Evolutionary conservation across 352 stramenopile species (phyloP).

Genomic region (Phytophthora chlamydospora): DNA sequence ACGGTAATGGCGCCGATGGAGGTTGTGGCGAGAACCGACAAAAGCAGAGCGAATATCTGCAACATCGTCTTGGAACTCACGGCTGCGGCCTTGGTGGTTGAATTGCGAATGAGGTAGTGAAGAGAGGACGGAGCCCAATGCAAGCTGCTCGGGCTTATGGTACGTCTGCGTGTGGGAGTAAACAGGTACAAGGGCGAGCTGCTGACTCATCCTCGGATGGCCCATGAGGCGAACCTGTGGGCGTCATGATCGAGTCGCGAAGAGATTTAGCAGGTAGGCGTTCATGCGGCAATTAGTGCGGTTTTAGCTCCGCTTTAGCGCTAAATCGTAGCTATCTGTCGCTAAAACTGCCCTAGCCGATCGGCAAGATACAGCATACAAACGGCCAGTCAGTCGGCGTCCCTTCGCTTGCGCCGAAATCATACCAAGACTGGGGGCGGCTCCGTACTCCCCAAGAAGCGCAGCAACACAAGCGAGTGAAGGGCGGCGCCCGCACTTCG

Average conservation of each 20-base stretch:
- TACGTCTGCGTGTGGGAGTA: too few species aligned
- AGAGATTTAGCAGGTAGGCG: too few species aligned
- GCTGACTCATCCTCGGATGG: too few species aligned
- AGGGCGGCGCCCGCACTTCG: not conserved
- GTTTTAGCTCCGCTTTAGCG: too few species aligned
- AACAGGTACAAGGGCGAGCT: too few species aligned
- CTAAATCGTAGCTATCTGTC: too few species aligned
- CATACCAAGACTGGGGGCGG: constrained; percentile 17
- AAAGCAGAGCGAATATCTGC: not conserved
- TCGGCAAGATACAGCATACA: constrained; percentile 30
- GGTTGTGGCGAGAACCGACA: constrained; percentile 2
- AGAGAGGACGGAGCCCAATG: not conserved
- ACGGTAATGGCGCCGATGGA: not conserved
- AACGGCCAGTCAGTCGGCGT: constrained; percentile 24
- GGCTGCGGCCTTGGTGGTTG: not conserved
- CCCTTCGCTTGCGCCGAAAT: constrained; percentile 31
- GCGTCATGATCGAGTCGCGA: too few species aligned
- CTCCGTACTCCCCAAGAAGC: constrained; percentile 17
- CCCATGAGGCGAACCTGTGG: too few species aligned
- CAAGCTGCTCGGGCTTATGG: not conserved
- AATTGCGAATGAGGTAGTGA: not conserved
- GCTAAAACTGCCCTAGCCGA: constrained; percentile 1
- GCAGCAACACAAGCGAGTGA: not conserved
- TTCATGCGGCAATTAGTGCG: too few species aligned
- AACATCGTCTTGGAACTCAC: constrained; percentile 7